Base-by-base conservation (phyloP, 208 protist species). In the Acanthamoeba pearcei region DNA sequence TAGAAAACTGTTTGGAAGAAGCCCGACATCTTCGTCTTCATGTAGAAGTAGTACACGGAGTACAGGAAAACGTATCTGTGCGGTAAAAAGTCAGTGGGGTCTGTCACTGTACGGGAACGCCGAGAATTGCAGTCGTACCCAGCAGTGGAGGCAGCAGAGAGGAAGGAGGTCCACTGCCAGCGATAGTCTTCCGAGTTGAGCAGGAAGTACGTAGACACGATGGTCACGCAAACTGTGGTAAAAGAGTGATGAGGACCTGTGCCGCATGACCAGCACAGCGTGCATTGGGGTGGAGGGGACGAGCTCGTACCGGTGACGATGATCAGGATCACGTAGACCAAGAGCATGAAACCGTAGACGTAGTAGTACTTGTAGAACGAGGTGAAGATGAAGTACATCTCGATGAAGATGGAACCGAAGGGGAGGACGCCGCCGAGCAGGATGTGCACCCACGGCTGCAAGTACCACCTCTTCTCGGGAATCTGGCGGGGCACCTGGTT, bases 301-400 rank as follows among this genome's bases (percentile, higher is more conserved):
- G 32, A 13, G 78, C 29, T 62, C 27, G 42, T 64, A 86, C 78
- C 78, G 0, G 98, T 98, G 10, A 99, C 97, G 15, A 98, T 95
- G n/a, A 98, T 55, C 49, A 99, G 98, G 86, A 99, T 98, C 32
- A 97, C 5, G 95, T 98, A 98, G 5, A 99, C 98, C 8, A 99
- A 89, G 0, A 99, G 91, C 88, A 99, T 95, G 96, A 99, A 99
- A 9, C 98, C 98, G 95, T 99, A 99, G 2, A 99, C 96, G 95
- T 99, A 99, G 95, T 99, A 99, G 51, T 98, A 97, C 94, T 99
- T 99, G 97, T 99, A 99, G 46, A 99, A 97, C 5, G 98, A 98
- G 24, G 97, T 98, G 94, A 99, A 98, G 19, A 99, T 96, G 78
- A 99, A 99, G 95, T 98, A 99, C 90, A 99, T 98, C 93, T 99